phyloP scores from a whole-genome alignment of 129 eudicot genomes.

The Calendula officinalis region DNA sequence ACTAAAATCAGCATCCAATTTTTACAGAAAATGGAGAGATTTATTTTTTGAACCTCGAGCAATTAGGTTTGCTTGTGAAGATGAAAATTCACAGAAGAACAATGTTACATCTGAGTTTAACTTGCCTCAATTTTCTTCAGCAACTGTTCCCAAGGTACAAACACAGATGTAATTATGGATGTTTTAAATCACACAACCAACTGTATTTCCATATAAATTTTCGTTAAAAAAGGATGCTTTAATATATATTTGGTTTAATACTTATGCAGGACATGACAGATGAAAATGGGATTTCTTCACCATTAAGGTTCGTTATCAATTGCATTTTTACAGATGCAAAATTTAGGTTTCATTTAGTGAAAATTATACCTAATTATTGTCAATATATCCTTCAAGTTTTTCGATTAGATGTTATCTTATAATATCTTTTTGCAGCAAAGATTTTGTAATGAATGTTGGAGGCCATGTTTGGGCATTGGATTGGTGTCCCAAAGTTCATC shows the following conservation, averaged over 20 bases:
- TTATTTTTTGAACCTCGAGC: constrained; percentile 59
- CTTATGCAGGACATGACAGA: constrained; percentile 34
- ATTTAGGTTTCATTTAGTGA: neutral
- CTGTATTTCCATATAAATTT: constrained; percentile 2
- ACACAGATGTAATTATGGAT: neutral
- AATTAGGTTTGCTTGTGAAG: constrained; percentile 57
- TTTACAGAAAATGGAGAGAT: constrained; percentile 70
- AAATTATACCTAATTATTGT: neutral
- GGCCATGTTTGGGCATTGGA: constrained; percentile 90
- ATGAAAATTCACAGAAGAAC: constrained; percentile 34
- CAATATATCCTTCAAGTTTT: neutral
- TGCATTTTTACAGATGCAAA: neutral
- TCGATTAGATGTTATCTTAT: constrained; percentile 30
- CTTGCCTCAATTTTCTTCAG: constrained; percentile 81
- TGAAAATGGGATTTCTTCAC: constrained; percentile 30
- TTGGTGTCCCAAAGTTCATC: constrained; percentile 81
- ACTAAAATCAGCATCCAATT: constrained; percentile 17
- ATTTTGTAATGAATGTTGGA: constrained; percentile 81
- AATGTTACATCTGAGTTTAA: constrained; percentile 38
- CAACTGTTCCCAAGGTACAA: constrained; percentile 72
- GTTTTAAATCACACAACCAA: neutral
- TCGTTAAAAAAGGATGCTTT: neutral
- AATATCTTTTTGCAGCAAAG: constrained; percentile 66
- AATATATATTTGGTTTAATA: neutral
- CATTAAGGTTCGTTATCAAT: constrained; percentile 44